Evolutionary conservation across 805 yeast genomes (phyloP).

Genomic region (Isabelozyma pseudorhagii): DNA sequence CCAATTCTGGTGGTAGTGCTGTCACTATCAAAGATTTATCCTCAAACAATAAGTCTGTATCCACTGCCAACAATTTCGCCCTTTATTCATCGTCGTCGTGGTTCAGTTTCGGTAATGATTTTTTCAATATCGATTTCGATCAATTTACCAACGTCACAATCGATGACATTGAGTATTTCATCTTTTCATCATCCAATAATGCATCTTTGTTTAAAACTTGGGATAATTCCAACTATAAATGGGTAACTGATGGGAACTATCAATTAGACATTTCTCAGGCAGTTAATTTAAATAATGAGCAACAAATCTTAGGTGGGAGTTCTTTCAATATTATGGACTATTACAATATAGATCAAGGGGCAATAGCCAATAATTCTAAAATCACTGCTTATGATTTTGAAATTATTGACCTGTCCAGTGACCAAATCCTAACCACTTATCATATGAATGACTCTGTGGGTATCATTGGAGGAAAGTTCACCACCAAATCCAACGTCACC

Average conservation of each 20-base stretch:
- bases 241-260: conserved; percentile 29
- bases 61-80: conserved; percentile 33
- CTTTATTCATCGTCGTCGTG: conserved; percentile 37
- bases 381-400: conserved; percentile 20
- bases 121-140: conserved; percentile 17
- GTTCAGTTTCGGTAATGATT: conserved; percentile 40
- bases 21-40: conserved; percentile 22
- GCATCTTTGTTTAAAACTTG: conserved; percentile 28
- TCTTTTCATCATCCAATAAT: conserved; percentile 30
- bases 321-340: conserved; percentile 33
- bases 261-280: conserved; percentile 30
- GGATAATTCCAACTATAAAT: conserved; percentile 35
- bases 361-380: conserved; percentile 13
- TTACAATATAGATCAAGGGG: conserved; percentile 24
- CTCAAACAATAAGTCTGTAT: conserved; percentile 20
- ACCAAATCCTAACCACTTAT: conserved; percentile 27
- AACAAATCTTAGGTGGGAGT: conserved; percentile 34
- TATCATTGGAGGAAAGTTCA: conserved; percentile 61
- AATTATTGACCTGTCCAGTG: conserved; percentile 13
- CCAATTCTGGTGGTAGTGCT: conserved; percentile 23
- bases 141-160: conserved; percentile 34
- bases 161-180: conserved; percentile 37
- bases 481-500: conserved; percentile 15
- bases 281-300: conserved; percentile 15
- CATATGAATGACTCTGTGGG: conserved; percentile 49